phyloP scores from a whole-genome alignment of 2,329 filamentous ascomycete species.

The Neoscytalidium dimidiatum region DNA sequence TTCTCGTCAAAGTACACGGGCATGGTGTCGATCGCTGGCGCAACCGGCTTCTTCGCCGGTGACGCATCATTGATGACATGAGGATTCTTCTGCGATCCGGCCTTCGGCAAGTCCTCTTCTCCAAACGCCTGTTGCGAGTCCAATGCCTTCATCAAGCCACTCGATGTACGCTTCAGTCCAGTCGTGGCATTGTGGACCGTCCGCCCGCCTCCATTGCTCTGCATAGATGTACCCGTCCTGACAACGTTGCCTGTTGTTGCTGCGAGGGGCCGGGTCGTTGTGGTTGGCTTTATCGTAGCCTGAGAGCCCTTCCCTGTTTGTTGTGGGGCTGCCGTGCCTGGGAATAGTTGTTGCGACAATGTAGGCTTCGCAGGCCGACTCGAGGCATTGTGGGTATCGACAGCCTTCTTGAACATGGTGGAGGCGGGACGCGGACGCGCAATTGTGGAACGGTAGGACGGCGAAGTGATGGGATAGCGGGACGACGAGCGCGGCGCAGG shows the following conservation, averaged over 20 bases:
- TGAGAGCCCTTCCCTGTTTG: conserved; percentile 43
- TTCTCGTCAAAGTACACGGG: conserved; percentile 70
- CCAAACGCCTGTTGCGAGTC: conserved; percentile 38
- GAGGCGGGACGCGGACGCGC: conserved; percentile 2
- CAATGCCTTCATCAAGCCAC: conserved; percentile 48
- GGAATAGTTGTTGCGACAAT: conserved; percentile 57
- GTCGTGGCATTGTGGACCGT: conserved; percentile 27
- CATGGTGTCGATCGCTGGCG: conserved; percentile 33
- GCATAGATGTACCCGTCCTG: conserved; percentile 27
- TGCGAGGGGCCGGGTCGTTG: conserved; percentile 35
- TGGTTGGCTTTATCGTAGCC: conserved; percentile 44
- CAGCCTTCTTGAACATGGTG: conserved; percentile 45
- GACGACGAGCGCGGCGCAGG: conserved; percentile 28
- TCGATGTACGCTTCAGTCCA: conserved; percentile 49
- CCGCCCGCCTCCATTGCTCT: not conserved
- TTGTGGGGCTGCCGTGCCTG: conserved; percentile 52
- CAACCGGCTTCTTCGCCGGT: conserved; percentile 32
- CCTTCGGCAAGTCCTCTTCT: conserved; percentile 9
- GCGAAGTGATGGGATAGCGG: conserved; percentile 20
- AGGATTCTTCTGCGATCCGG: not conserved
- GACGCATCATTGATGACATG: conserved; percentile 23
- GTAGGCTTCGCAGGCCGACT: conserved; percentile 19
- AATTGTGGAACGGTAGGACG: conserved; percentile 12
- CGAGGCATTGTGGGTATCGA: conserved; percentile 41
- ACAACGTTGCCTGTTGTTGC: conserved; percentile 34